These are phyloP conservation scores for Xylaria digitata DNA, from an alignment of 2,329 filamentous ascomycete species.

Conservation along the genomic window DNA sequence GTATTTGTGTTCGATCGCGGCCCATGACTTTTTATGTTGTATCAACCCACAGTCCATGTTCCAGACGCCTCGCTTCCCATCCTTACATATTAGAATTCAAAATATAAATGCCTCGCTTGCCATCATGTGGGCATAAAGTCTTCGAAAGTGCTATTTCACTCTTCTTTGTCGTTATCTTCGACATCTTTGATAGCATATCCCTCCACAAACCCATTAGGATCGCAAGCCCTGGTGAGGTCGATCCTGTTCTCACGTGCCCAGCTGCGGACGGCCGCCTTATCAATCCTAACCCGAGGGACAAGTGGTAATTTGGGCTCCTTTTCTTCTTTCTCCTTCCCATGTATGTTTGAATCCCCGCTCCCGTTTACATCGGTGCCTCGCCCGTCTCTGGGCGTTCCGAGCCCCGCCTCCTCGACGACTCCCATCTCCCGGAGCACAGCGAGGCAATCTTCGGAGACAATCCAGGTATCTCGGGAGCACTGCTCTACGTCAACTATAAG, in stretches of 20 bases:
- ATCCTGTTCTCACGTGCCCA: slow-evolving; percentile 75
- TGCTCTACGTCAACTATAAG: slow-evolving; percentile 73
- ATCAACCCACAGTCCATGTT: background rate
- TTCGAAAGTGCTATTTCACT: slow-evolving; percentile 8
- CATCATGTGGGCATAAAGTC: background rate
- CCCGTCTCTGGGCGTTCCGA: slow-evolving; percentile 69
- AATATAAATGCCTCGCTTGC: background rate
- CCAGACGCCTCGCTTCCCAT: slow-evolving; percentile 26
- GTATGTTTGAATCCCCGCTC: slow-evolving; percentile 37
- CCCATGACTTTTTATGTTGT: background rate
- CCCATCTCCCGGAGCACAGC: slow-evolving; percentile 83
- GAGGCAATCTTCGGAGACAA: slow-evolving; percentile 85
- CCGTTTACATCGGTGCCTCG: slow-evolving; percentile 65
- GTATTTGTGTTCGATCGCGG: background rate
- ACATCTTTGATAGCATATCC: slow-evolving; percentile 67
- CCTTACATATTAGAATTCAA: background rate
- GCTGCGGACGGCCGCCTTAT: slow-evolving; percentile 67
- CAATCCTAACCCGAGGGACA: slow-evolving; percentile 62
- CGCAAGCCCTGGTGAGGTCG: slow-evolving; percentile 73
- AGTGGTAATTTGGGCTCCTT: slow-evolving; percentile 32
- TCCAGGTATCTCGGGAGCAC: slow-evolving; percentile 83
- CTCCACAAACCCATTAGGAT: slow-evolving; percentile 78
- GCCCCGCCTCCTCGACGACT: slow-evolving; percentile 67
- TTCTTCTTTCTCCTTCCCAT: slow-evolving; percentile 45
- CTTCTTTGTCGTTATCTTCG: slow-evolving; percentile 45